phyloP scores from a whole-genome alignment of 1,284 basidiomycete genomes.

The Irpex sp. region DNA sequence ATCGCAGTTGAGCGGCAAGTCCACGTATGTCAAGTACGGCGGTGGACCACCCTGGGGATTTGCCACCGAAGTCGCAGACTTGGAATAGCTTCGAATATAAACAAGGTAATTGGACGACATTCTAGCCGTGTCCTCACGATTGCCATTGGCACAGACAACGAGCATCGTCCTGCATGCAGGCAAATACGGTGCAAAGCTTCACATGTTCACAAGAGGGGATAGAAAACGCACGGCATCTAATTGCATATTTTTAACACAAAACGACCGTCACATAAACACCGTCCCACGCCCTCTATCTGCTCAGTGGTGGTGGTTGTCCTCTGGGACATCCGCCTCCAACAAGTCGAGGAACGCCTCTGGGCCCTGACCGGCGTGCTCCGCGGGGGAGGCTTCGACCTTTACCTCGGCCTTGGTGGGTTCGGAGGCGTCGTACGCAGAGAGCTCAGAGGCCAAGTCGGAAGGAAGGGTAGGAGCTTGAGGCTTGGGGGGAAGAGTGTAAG shows the following conservation, averaged over 20 bases:
- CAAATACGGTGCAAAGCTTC: background rate
- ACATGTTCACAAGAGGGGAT: background rate
- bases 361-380: constrained; percentile 33
- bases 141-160: background rate
- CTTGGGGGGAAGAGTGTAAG: constrained; percentile 62
- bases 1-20: no score
- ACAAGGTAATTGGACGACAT: no score
- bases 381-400: constrained; percentile 24
- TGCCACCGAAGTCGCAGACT: no score
- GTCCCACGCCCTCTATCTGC: background rate
- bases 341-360: constrained; percentile 60
- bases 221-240: background rate
- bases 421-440: constrained; percentile 74
- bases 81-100: no score
- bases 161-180: background rate
- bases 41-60: no score
- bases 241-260: background rate
- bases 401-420: constrained; percentile 60
- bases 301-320: constrained; percentile 51
- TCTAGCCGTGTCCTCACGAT: background rate
- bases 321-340: constrained; percentile 57
- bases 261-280: background rate
- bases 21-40: no score
- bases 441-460: constrained; percentile 74
- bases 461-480: constrained; percentile 74